Conservation (phyloP, 306 rosid species). For the Vigna mungo region DNA sequence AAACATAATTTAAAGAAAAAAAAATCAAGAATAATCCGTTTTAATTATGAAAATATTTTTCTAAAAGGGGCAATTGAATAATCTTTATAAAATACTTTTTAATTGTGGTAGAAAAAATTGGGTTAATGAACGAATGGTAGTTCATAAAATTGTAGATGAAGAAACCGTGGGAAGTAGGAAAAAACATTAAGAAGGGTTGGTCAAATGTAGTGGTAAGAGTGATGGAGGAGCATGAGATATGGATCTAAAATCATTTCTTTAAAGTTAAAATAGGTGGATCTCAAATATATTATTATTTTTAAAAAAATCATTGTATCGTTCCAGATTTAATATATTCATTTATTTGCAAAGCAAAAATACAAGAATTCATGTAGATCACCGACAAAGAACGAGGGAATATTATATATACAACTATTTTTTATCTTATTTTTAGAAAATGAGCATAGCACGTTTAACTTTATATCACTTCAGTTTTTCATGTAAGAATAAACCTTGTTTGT, state of each 20-base stretch:
- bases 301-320: constrained; percentile 41
- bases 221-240: constrained; percentile 44
- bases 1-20: no score
- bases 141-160: neutral
- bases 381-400: constrained; percentile 42
- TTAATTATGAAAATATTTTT: no score
- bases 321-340: constrained; percentile 40
- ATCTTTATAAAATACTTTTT: no score
- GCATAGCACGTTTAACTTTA: neutral
- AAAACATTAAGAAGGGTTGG: constrained; percentile 33
- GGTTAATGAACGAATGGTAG: neutral
- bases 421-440: neutral
- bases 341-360: neutral
- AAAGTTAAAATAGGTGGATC: constrained; percentile 47
- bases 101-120: neutral
- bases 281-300: constrained; percentile 22
- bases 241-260: constrained; percentile 47
- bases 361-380: constrained; percentile 53
- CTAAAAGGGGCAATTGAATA: no score
- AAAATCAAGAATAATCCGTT: no score
- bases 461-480: neutral
- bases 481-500: neutral
- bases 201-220: constrained; percentile 48
- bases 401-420: neutral
- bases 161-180: neutral